Conservation (phyloP, 495 filamentous ascomycete genomes). For the Xylaria longipes region DNA sequence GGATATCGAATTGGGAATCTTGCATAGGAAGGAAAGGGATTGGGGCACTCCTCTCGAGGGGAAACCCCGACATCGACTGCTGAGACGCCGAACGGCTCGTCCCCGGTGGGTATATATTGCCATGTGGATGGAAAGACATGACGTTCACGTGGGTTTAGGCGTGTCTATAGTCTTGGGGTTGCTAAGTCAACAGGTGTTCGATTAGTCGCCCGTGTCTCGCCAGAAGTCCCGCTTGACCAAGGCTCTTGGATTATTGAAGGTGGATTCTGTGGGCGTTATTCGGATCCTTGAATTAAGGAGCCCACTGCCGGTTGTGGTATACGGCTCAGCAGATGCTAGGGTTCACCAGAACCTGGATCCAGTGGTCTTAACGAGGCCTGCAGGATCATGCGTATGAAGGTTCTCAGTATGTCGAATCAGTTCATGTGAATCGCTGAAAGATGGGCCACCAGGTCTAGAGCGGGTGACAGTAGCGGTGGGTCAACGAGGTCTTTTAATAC, state of each 20-base stretch:
- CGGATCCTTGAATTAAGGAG: conserved; percentile 5
- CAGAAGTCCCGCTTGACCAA: conserved; percentile 4
- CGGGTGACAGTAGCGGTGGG: conserved; percentile 20
- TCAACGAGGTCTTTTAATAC: conserved; percentile 26
- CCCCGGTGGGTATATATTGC: conserved; percentile 33
- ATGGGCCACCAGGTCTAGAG: conserved; percentile 16
- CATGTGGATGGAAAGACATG: conserved; percentile 37
- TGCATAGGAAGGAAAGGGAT: conserved; percentile 42
- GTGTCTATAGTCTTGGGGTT: not conserved
- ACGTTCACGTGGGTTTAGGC: conserved; percentile 1
- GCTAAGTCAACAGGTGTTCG: not conserved
- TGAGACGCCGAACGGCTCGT: conserved; percentile 36
- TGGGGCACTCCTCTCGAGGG: conserved; percentile 30
- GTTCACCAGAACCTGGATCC: conserved; percentile 5
- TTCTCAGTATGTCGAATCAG: conserved; percentile 18
- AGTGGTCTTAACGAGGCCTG: not conserved
- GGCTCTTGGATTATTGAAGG: conserved; percentile 10
- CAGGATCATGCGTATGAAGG: conserved; percentile 4
- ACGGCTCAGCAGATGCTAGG: not conserved
- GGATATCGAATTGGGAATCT: conserved; percentile 72
- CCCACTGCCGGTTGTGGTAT: conserved; percentile 6
- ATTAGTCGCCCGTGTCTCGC: conserved; percentile 1
- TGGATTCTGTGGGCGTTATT: not conserved
- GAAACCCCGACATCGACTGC: conserved; percentile 30
- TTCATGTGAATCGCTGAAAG: not conserved